Percentiles rank a stretch among this genome's conserved stretches.
Evolutionary conservation across 306 rosid genomes (phyloP).

Genomic region (Rosa chinensis): DNA sequence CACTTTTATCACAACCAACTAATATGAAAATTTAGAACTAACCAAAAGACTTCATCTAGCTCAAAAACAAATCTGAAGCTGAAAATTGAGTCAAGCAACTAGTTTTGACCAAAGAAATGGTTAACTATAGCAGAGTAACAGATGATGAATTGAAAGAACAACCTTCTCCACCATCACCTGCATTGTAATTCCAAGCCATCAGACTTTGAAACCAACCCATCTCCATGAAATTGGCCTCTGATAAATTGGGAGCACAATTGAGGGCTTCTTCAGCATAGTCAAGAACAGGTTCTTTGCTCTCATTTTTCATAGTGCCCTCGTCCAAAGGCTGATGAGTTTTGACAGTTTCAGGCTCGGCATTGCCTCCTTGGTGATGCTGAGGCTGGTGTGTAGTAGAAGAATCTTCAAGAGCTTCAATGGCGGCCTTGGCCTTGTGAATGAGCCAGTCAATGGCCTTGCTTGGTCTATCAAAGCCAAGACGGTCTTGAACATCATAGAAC

Average conservation of each 20-base stretch:
- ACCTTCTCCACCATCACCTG: conserved; percentile 15
- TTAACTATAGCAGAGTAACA: background rate
- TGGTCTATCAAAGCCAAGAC: conserved; percentile 28
- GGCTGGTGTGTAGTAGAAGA: conserved; percentile 1
- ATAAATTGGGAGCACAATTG: background rate
- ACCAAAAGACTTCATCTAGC: background rate
- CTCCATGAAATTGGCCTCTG: conserved; percentile 9
- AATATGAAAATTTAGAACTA: background rate
- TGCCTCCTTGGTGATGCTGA: conserved; percentile 7
- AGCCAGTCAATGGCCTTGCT: conserved; percentile 36
- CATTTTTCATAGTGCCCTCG: conserved; percentile 3
- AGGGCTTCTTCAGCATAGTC: conserved; percentile 12
- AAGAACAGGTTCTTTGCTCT: conserved; percentile 18
- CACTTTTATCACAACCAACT: background rate
- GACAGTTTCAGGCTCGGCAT: background rate
- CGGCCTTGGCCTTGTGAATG: conserved; percentile 20
- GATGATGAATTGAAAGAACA: conserved; percentile 12
- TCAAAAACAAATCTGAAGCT: background rate
- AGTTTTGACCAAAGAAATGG: conserved; percentile 14
- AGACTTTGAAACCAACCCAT: conserved; percentile 24
- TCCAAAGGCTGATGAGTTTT: background rate
- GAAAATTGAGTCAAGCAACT: conserved; percentile 2
- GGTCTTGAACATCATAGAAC: conserved; percentile 37
- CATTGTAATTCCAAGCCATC: conserved; percentile 19
- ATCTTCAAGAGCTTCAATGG: conserved; percentile 20